These are phyloP conservation scores for Colletotrichum orchidophilum DNA, from an alignment of 2,329 filamentous ascomycete species.

Conservation along the genomic window DNA sequence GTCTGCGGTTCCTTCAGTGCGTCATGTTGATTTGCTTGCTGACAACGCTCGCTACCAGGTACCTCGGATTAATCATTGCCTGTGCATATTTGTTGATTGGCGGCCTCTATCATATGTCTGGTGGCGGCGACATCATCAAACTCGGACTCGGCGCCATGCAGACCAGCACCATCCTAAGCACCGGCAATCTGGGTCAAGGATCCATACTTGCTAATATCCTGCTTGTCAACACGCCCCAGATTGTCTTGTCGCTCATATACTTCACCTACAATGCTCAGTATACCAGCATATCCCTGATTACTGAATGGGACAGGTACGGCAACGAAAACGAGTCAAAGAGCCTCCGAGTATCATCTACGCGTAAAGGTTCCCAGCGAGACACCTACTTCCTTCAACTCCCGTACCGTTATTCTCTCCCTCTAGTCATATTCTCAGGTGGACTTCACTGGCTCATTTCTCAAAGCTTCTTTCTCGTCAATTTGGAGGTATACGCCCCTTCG, in stretches of 20 bases:
- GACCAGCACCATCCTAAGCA: not conserved
- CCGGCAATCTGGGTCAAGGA: not conserved
- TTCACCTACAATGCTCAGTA: not conserved
- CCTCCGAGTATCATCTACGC: not conserved
- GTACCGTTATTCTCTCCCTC: not conserved
- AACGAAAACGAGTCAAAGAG: not conserved
- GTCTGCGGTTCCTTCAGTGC: not conserved
- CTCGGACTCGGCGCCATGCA: not conserved
- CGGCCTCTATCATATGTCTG: not conserved
- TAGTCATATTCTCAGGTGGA: not conserved
- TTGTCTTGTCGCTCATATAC: not conserved
- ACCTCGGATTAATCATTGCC: not conserved
- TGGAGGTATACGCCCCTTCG: not conserved
- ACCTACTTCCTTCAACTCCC: not conserved
- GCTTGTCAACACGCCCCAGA: not conserved
- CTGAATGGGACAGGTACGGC: not conserved
- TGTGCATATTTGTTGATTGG: not conserved
- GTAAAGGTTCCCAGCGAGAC: not conserved
- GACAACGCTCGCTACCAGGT: not conserved
- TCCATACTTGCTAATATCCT: not conserved
- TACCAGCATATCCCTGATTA: not conserved
- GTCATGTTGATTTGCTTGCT: not conserved
- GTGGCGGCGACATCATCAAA: not conserved
- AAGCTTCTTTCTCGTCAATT: not conserved
- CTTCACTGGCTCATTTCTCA: not conserved